These are phyloP conservation scores for Excoecaria cochinchinensis DNA, from an alignment of 345 rosid species.

Conservation along the genomic window DNA sequence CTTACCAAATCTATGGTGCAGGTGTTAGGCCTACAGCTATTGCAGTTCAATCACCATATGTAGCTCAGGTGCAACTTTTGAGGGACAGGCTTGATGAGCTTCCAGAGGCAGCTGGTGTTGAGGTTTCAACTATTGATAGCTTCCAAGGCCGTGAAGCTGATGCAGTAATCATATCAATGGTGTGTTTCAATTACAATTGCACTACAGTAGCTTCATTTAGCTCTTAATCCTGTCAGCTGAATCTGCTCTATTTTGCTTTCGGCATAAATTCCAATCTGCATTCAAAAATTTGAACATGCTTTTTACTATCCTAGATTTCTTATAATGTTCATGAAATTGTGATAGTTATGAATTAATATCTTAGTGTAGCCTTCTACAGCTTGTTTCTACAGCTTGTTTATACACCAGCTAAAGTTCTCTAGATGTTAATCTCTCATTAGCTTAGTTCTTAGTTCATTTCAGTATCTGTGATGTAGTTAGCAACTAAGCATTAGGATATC, in stretches of 20 bases:
- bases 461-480: no score
- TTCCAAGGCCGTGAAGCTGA: constrained; percentile 98
- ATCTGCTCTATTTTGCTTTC: not conserved
- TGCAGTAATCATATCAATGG: constrained; percentile 97
- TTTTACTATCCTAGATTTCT: not conserved
- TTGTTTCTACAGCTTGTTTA: not conserved
- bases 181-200: constrained; percentile 26
- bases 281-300: not conserved
- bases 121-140: constrained; percentile 94
- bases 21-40: constrained; percentile 82
- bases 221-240: not conserved
- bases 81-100: constrained; percentile 82
- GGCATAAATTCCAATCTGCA: not conserved
- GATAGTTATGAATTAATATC: no score
- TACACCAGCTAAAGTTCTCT: not conserved
- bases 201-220: not conserved
- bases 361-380: no score
- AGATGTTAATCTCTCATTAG: not conserved
- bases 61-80: constrained; percentile 91
- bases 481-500: not conserved
- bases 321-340: not conserved
- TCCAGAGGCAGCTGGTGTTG: constrained; percentile 78
- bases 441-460: no score
- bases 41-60: constrained; percentile 95
- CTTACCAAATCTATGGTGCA: constrained; percentile 29